Evolutionary conservation across 257 asterid genomes (phyloP).

Genomic region (Forsythia viridissima): DNA sequence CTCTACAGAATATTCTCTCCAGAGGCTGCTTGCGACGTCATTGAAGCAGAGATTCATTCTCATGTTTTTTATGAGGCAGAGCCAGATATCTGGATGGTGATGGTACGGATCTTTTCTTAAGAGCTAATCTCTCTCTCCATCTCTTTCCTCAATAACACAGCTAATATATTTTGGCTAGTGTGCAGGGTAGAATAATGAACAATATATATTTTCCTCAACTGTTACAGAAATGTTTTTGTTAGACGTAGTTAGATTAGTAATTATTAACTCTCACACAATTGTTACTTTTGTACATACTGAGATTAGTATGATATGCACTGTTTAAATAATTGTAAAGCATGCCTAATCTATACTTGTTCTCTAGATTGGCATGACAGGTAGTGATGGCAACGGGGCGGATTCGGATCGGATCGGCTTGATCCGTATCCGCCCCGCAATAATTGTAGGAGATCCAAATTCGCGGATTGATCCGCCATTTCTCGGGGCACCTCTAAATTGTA

Average conservation of each 20-base stretch:
- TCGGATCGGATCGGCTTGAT: too few relatives aligned
- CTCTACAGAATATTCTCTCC: conserved; percentile 89
- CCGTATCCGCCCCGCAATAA: too few relatives aligned
- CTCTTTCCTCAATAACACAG: conserved; percentile 19
- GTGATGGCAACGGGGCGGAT: too few relatives aligned
- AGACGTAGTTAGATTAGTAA: background rate
- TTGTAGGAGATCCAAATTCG: too few relatives aligned
- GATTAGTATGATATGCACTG: background rate
- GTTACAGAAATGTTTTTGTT: background rate
- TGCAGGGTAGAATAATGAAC: conserved; percentile 6
- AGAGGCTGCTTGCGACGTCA: conserved; percentile 88
- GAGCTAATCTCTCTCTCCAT: conserved; percentile 11
- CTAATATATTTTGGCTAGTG: background rate
- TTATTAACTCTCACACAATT: background rate
- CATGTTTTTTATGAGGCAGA: conserved; percentile 95
- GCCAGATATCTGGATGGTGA: conserved; percentile 98
- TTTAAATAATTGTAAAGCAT: background rate
- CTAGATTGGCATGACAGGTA: background rate
- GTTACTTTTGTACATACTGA: background rate
- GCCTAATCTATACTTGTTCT: conserved; percentile 6
- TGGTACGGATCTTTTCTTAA: conserved; percentile 56
- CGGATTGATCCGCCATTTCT: too few relatives aligned
- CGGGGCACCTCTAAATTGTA: too few relatives aligned
- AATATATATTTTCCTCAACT: conserved; percentile 1
- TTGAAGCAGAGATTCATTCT: conserved; percentile 93